Percentiles rank a stretch among this genome's conserved stretches.
These are phyloP conservation scores for Striga asiatica DNA, from an alignment of 257 asterid species.

Conservation along the genomic window DNA sequence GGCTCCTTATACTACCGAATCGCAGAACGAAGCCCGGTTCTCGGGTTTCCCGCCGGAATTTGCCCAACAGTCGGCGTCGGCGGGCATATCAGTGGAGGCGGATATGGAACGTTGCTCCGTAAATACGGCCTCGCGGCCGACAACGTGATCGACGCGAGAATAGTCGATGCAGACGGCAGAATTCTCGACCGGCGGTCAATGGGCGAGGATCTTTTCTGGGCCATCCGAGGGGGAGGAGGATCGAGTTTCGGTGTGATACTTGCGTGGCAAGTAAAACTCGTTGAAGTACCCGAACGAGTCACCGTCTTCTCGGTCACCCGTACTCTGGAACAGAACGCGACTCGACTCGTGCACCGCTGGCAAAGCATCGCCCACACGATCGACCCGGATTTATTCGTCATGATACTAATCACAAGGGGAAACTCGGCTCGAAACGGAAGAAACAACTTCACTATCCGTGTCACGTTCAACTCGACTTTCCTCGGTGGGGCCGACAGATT, in stretches of 20 bases:
- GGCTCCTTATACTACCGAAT: slow-evolving; percentile 26
- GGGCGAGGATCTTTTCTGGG: slow-evolving; percentile 36
- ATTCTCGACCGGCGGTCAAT: slow-evolving; percentile 22
- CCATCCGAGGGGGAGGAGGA: slow-evolving; percentile 28
- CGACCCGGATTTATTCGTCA: slow-evolving; percentile 18
- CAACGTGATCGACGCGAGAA: slow-evolving; percentile 26
- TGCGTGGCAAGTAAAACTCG: slow-evolving; percentile 22
- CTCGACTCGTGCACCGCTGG: slow-evolving; percentile 16
- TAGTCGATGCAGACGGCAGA: slow-evolving; percentile 20
- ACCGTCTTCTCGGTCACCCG: slow-evolving; percentile 19
- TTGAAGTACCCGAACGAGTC: slow-evolving; percentile 29
- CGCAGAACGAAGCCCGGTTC: slow-evolving; percentile 17
- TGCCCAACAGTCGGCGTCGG: slow-evolving; percentile 33
- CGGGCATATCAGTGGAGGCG: slow-evolving; percentile 34
- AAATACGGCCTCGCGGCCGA: slow-evolving; percentile 29
- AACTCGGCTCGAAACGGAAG: slow-evolving; percentile 14
- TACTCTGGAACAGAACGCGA: slow-evolving; percentile 18
- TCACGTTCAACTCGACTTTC: slow-evolving; percentile 2
- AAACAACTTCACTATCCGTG: slow-evolving; percentile 2
- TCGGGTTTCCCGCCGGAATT: slow-evolving; percentile 27
- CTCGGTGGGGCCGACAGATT: slow-evolving; percentile 24
- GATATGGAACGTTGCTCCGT: slow-evolving; percentile 25
- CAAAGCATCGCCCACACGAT: slow-evolving; percentile 15
- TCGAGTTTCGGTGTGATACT: slow-evolving; percentile 30
- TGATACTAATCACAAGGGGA: not conserved